Conservation (phyloP, 306 rosid species). For the Macrotyloma uniflorum region DNA sequence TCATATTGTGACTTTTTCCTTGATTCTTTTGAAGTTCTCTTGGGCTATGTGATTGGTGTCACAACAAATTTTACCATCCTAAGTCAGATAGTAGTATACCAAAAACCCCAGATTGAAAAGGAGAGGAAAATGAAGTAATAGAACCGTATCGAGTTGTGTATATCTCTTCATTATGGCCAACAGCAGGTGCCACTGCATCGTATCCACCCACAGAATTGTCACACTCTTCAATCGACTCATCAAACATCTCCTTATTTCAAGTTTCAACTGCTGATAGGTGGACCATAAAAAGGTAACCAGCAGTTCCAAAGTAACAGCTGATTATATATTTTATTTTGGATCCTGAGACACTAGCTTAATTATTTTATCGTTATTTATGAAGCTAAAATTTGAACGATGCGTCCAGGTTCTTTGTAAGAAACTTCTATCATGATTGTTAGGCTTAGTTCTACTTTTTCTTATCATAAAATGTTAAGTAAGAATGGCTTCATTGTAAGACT, state of each 20-base stretch:
- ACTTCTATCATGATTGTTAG: not conserved
- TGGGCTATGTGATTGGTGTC: conserved; percentile 80
- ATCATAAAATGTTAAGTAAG: not conserved
- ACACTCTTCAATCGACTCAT: conserved; percentile 23
- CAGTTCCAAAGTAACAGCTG: conserved; percentile 23
- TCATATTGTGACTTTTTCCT: conserved; percentile 43
- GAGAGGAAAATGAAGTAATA: conserved; percentile 76
- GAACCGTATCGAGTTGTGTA: not conserved
- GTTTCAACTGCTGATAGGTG: conserved; percentile 12
- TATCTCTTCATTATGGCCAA: conserved; percentile 28
- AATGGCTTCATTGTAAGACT: not conserved
- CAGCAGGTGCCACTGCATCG: conserved; percentile 22
- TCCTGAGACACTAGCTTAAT: not conserved
- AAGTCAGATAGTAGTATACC: conserved; percentile 79
- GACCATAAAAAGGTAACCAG: conserved; percentile 21
- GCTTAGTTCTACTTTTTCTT: not conserved
- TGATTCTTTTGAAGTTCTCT: conserved; percentile 61
- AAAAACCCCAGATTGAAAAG: conserved; percentile 57
- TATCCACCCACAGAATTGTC: not conserved
- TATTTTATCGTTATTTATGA: not conserved
- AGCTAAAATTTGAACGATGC: conserved; percentile 22
- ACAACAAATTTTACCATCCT: conserved; percentile 76
- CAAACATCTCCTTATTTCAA: conserved; percentile 3
- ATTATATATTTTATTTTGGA: conserved; percentile 8
- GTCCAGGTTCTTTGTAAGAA: conserved; percentile 22